Percentiles rank a stretch among this genome's conserved stretches.
Conservation (phyloP, 202 grass and related monocot genomes). For the Panicum hallii region DNA sequence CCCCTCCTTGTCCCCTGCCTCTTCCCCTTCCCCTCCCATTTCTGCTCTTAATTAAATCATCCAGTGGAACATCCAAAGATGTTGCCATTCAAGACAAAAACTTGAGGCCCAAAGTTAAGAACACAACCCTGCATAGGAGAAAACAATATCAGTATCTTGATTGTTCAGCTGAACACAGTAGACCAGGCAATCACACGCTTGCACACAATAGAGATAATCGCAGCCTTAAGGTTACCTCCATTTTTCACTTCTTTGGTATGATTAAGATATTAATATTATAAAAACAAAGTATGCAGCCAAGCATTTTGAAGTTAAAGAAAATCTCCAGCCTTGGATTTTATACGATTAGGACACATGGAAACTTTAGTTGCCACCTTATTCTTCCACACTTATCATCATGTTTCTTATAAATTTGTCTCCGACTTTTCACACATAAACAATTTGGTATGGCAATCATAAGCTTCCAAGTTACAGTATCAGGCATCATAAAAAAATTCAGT, state of each 20-base stretch:
- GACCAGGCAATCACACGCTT: not conserved
- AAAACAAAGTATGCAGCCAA: not conserved
- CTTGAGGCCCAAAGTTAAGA: slow-evolving; percentile 23
- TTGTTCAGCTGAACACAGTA: slow-evolving; percentile 23
- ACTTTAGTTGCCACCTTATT: not conserved
- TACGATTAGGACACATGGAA: not conserved
- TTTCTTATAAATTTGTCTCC: not conserved
- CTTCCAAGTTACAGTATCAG: not conserved
- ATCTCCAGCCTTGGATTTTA: slow-evolving; percentile 1
- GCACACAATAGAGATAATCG: not conserved
- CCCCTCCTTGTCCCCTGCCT: slow-evolving; percentile 65
- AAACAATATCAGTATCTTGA: slow-evolving; percentile 28
- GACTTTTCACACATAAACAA: not conserved
- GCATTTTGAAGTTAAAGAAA: not conserved
- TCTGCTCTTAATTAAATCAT: slow-evolving; percentile 84
- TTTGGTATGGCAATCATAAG: not conserved
- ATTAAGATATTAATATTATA: not conserved
- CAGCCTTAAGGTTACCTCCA: not conserved
- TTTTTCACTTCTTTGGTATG: slow-evolving; percentile 21
- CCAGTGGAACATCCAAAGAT: slow-evolving; percentile 75
- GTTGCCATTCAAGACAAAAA: slow-evolving; percentile 56
- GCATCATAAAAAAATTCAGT: not conserved
- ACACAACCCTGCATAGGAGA: slow-evolving; percentile 40
- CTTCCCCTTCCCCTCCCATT: slow-evolving; percentile 66
- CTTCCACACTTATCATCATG: not conserved